Percentiles rank a stretch among this genome's conserved stretches.
These are phyloP conservation scores for Fusarium coffeatum DNA, from an alignment of 2,329 filamentous ascomycete species.

Conservation along the genomic window DNA sequence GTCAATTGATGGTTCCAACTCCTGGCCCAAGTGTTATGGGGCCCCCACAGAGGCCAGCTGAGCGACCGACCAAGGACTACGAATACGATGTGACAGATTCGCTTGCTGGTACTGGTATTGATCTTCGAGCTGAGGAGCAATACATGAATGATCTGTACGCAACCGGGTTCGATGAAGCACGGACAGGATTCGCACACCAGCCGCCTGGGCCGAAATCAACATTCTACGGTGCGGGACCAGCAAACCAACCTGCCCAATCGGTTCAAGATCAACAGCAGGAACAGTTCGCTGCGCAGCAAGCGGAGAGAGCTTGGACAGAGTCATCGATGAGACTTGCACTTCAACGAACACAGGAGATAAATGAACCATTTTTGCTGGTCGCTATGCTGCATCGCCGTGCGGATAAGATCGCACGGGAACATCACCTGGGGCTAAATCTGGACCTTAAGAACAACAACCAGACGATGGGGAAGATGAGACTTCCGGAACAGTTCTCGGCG, in stretches of 20 bases:
- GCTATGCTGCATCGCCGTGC: slow-evolving; percentile 69
- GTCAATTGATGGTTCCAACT: slow-evolving; percentile 40
- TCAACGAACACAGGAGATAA: slow-evolving; percentile 74
- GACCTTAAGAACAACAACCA: slow-evolving; percentile 63
- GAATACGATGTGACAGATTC: slow-evolving; percentile 85
- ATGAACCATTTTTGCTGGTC: slow-evolving; percentile 77
- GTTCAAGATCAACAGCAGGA: slow-evolving; percentile 65
- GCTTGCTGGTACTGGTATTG: slow-evolving; percentile 84
- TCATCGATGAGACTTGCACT: slow-evolving; percentile 72
- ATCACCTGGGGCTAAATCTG: slow-evolving; percentile 66
- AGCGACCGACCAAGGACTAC: slow-evolving; percentile 70
- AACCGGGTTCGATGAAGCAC: slow-evolving; percentile 61
- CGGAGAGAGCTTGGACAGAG: slow-evolving; percentile 73
- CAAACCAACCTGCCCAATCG: slow-evolving; percentile 69
- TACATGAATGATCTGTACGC: slow-evolving; percentile 77
- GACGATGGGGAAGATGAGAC: slow-evolving; percentile 61
- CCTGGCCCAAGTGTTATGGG: slow-evolving; percentile 60
- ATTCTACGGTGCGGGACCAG: slow-evolving; percentile 73
- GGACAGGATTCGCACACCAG: slow-evolving; percentile 64
- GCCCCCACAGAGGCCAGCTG: slow-evolving; percentile 70
- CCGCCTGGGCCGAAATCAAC: slow-evolving; percentile 65
- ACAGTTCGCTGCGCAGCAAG: slow-evolving; percentile 72
- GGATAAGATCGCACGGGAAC: slow-evolving; percentile 68
- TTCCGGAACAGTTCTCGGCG: slow-evolving; percentile 61
- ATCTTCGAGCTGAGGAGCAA: slow-evolving; percentile 87